A percentile compares a stretch with the other conserved stretches of the same genome.
Conservation (phyloP, 176 grass and related monocot species). For the Lolium rigidum region DNA sequence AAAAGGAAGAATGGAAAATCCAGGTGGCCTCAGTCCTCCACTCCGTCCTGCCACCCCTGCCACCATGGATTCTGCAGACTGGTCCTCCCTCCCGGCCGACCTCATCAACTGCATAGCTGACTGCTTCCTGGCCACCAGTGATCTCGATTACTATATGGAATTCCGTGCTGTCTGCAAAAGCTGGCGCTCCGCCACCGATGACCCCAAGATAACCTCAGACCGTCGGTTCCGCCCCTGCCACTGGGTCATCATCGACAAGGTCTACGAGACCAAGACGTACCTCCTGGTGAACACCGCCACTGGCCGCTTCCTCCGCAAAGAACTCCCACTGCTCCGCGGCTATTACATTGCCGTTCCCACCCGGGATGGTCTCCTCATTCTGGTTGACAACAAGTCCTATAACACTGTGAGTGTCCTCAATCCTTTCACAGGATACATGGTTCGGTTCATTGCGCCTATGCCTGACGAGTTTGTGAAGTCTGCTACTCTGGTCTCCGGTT, state of each 20-base stretch:
- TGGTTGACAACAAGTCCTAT: neutral
- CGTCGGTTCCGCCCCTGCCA: neutral
- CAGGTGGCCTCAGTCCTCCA: neutral
- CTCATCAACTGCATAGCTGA: slow-evolving; percentile 1
- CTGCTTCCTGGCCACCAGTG: neutral
- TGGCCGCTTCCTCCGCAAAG: neutral
- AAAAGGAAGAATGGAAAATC: neutral
- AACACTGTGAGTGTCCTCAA: neutral
- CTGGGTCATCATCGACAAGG: neutral
- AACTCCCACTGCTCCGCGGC: neutral
- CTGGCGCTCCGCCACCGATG: slow-evolving; percentile 1
- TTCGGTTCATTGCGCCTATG: neutral
- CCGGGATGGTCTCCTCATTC: neutral
- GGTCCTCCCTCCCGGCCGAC: neutral
- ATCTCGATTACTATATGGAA: slow-evolving; percentile 1
- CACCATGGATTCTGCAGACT: neutral
- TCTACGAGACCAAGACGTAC: neutral
- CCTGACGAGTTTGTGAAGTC: neutral
- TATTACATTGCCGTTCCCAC: neutral
- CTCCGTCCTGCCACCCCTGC: neutral
- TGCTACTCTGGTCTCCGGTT: neutral
- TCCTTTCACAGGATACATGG: slow-evolving; percentile 9
- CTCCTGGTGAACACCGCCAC: neutral
- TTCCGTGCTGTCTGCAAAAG: neutral
- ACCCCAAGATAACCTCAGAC: neutral